These are phyloP conservation scores for Acanthamoeba royreba DNA, from an alignment of 208 protist species.

Conservation along the genomic window DNA sequence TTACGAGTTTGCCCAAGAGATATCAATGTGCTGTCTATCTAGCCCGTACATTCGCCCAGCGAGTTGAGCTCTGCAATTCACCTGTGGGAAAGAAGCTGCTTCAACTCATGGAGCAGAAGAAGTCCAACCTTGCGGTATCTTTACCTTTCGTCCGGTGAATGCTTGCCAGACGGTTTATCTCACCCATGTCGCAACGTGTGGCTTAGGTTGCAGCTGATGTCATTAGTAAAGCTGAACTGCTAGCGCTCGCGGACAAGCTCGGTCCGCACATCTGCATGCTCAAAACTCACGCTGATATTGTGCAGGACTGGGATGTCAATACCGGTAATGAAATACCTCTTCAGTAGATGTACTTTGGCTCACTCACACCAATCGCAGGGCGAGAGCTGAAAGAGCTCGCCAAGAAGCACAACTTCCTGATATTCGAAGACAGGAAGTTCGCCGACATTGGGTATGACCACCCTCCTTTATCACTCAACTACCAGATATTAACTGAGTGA, in stretches of 20 bases:
- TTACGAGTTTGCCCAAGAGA: not conserved
- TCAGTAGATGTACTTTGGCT: not conserved
- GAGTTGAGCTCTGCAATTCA: not conserved
- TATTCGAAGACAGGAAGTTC: conserved; percentile 91
- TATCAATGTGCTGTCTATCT: no score
- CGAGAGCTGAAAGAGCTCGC: conserved; percentile 57
- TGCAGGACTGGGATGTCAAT: conserved; percentile 68
- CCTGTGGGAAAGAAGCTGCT: conserved; percentile 69
- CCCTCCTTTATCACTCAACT: not conserved
- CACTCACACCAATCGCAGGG: not conserved
- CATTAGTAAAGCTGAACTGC: conserved; percentile 58
- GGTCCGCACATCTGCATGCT: conserved; percentile 79
- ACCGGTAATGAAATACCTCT: not conserved
- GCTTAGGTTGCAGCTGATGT: conserved; percentile 76
- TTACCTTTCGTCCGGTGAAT: not conserved
- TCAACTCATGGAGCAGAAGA: conserved; percentile 74
- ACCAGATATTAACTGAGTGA: no score
- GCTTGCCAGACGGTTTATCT: not conserved
- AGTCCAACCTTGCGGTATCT: conserved; percentile 75
- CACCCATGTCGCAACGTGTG: not conserved
- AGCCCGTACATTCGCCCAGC: not conserved
- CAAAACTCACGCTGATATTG: conserved; percentile 85
- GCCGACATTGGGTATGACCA: conserved; percentile 87
- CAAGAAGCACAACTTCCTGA: conserved; percentile 83
- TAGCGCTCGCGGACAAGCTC: conserved; percentile 71